Percentiles rank a stretch among this genome's conserved stretches.
Evolutionary conservation across 176 grass and related monocot species (phyloP).

Genomic region (Oryza glaberrima): DNA sequence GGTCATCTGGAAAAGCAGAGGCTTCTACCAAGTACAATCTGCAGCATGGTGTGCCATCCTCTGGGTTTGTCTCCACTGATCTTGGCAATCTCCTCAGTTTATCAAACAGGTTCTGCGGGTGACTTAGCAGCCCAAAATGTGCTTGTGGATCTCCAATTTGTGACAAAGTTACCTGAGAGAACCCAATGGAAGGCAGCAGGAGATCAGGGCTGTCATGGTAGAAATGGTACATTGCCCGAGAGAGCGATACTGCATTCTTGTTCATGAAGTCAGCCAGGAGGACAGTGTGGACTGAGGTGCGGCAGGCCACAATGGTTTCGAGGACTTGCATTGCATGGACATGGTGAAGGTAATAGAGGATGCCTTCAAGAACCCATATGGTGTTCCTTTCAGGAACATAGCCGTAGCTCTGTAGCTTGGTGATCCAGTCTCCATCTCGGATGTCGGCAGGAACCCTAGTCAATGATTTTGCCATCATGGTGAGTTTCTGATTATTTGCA

Average conservation of each 20-base stretch:
- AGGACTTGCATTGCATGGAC: conserved; percentile 82
- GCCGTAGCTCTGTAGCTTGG: conserved; percentile 68
- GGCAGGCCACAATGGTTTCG: conserved; percentile 55
- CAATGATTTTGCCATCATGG: conserved; percentile 58
- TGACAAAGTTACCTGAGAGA: conserved; percentile 65
- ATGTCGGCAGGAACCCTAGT: conserved; percentile 70
- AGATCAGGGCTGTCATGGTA: conserved; percentile 90
- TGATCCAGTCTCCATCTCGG: conserved; percentile 68
- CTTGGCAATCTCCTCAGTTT: conserved; percentile 86
- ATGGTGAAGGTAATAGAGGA: conserved; percentile 84
- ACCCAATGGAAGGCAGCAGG: conserved; percentile 76
- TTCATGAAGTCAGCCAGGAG: conserved; percentile 96
- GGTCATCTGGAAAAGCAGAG: conserved; percentile 51
- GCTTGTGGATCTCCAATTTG: conserved; percentile 91
- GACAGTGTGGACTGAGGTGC: conserved; percentile 35
- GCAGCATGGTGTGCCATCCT: conserved; percentile 83
- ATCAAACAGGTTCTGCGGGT: conserved; percentile 92
- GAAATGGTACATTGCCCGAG: conserved; percentile 77
- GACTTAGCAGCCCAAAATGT: conserved; percentile 79
- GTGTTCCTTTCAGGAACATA: conserved; percentile 76
- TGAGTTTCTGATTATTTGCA: conserved; percentile 48
- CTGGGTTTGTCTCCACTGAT: conserved; percentile 70
- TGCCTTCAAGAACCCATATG: conserved; percentile 95
- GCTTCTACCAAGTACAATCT: conserved; percentile 92
- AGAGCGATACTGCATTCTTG: conserved; percentile 66